Conservation (phyloP, 441 rosid genomes). For the Gossypium davidsonii region DNA sequence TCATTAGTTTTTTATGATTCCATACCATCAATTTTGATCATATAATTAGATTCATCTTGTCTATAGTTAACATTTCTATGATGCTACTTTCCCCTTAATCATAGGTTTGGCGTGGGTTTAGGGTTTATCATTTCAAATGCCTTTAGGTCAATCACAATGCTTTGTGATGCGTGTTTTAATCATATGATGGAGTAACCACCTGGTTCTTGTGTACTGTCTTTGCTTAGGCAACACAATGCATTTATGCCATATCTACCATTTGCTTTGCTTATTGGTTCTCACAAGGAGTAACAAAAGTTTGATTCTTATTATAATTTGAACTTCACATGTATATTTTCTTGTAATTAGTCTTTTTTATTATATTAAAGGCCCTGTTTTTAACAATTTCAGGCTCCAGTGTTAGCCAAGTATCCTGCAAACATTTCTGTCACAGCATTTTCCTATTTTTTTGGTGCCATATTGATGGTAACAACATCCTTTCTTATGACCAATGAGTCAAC, state of each 20-base stretch:
- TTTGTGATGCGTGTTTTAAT: neutral
- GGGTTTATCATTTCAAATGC: neutral
- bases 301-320: neutral
- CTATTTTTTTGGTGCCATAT: constrained; percentile 69
- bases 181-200: neutral
- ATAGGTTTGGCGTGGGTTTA: neutral
- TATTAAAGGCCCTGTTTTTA: neutral
- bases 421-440: constrained; percentile 81
- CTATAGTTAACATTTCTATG: neutral
- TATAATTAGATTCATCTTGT: neutral
- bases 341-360: neutral
- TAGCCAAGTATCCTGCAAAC: constrained; percentile 81
- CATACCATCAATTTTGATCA: neutral
- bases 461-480: constrained; percentile 70
- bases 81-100: neutral
- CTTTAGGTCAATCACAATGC: neutral
- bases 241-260: neutral
- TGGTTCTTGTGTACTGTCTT: neutral
- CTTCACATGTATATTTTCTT: neutral
- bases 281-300: neutral
- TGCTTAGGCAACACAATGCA: neutral
- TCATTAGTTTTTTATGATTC: neutral
- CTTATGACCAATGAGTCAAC: constrained; percentile 59
- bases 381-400: constrained; percentile 68
- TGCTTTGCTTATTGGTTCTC: neutral